Evolutionary conservation across 192 early-diverging fungal genomes (phyloP).

Genomic region (Radiomyces spectabilis): DNA sequence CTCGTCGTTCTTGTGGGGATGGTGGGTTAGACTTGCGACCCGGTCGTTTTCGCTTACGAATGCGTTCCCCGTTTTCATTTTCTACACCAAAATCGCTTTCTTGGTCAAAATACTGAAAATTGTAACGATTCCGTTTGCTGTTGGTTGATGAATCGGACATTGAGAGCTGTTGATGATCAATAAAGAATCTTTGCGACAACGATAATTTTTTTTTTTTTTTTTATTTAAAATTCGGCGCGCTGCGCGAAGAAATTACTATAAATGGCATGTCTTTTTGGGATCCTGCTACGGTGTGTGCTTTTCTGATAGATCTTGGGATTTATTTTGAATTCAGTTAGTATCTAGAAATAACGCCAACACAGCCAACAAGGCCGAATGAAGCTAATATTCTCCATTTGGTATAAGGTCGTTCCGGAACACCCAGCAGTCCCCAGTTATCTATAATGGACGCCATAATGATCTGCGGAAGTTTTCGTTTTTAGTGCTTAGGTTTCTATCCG

Average conservation of each 20-base stretch:
- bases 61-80: constrained; percentile 15
- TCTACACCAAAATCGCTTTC: constrained; percentile 22
- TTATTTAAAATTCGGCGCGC: too few relatives aligned
- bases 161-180: neutral
- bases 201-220: too few relatives aligned
- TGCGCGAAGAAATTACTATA: too few relatives aligned
- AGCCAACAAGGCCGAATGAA: constrained; percentile 34
- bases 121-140: neutral
- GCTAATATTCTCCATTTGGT: constrained; percentile 36
- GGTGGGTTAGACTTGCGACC: constrained; percentile 26
- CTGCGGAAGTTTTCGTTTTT: too few relatives aligned
- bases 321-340: too few relatives aligned
- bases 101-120: constrained; percentile 24
- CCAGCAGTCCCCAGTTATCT: constrained; percentile 47
- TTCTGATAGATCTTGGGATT: too few relatives aligned
- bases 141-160: too few relatives aligned
- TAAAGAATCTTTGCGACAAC: too few relatives aligned
- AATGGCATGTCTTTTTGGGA: too few relatives aligned
- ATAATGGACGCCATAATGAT: constrained; percentile 38
- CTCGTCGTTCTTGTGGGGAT: constrained; percentile 17
- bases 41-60: constrained; percentile 18
- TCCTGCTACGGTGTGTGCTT: too few relatives aligned
- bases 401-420: constrained; percentile 30
- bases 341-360: constrained; percentile 35
- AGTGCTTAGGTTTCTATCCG: too few relatives aligned